phyloP scores from a whole-genome alignment of 192 early-diverging fungal genomes.

The Cetraspora pellucida region DNA sequence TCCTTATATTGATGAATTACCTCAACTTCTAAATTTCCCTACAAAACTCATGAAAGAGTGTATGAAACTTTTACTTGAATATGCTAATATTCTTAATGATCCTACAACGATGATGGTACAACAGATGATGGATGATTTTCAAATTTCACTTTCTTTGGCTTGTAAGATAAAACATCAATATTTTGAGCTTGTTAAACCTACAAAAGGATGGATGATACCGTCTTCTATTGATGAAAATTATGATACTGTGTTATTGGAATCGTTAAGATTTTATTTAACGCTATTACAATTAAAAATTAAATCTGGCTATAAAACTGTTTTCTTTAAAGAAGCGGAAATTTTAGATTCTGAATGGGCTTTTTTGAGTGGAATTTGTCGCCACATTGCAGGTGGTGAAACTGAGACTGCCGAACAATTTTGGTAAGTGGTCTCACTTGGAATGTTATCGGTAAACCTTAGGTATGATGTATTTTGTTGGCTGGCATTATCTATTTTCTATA shows the following conservation, averaged over 20 bases:
- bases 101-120: conserved; percentile 68
- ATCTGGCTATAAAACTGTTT: conserved; percentile 54
- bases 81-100: conserved; percentile 58
- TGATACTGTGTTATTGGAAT: conserved; percentile 69
- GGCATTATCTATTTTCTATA: no score
- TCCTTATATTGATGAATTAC: conserved; percentile 64
- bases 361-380: conserved; percentile 64
- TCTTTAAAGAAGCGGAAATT: conserved; percentile 75
- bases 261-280: conserved; percentile 76
- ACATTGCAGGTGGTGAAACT: conserved; percentile 72
- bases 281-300: conserved; percentile 75
- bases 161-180: conserved; percentile 75
- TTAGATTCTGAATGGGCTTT: conserved; percentile 87
- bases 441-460: neutral
- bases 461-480: no score
- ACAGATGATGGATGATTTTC: conserved; percentile 80
- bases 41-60: conserved; percentile 81
- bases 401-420: conserved; percentile 80
- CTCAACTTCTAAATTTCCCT: conserved; percentile 75
- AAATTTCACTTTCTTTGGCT: conserved; percentile 68
- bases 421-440: conserved; percentile 42
- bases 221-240: conserved; percentile 68
- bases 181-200: conserved; percentile 60
- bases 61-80: conserved; percentile 74
- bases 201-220: conserved; percentile 69